Conservation (phyloP, 2,329 filamentous ascomycete species). For the Penicillium decumbens region DNA sequence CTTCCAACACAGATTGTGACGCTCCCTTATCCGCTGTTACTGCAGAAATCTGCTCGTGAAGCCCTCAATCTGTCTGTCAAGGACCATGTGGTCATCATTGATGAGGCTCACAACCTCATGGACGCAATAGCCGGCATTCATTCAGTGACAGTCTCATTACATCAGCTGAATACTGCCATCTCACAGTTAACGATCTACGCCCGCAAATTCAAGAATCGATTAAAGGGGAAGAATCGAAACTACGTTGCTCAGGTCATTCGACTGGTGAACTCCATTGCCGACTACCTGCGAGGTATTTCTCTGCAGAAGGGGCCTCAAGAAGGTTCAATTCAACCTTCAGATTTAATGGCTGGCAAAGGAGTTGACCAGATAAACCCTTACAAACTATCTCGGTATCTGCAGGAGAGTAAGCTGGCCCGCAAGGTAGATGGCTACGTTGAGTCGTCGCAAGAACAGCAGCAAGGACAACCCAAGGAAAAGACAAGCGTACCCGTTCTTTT, state of each 20-base stretch:
- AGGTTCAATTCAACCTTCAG: slow-evolving; percentile 65
- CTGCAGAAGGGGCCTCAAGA: slow-evolving; percentile 48
- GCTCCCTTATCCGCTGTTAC: slow-evolving; percentile 80
- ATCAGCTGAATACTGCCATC: slow-evolving; percentile 67
- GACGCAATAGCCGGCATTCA: slow-evolving; percentile 86
- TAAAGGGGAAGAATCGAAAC: slow-evolving; percentile 86
- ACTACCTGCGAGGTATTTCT: slow-evolving; percentile 58
- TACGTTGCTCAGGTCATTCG: slow-evolving; percentile 85
- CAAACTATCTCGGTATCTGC: slow-evolving; percentile 80
- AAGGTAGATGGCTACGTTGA: slow-evolving; percentile 88
- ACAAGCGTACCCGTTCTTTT: slow-evolving; percentile 53
- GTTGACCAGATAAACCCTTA: slow-evolving; percentile 94
- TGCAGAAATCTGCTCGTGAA: slow-evolving; percentile 82
- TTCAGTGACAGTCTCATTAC: slow-evolving; percentile 68
- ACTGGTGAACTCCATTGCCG: slow-evolving; percentile 71
- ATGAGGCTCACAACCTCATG: slow-evolving; percentile 97
- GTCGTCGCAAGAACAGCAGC: slow-evolving; percentile 53
- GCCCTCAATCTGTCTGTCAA: slow-evolving; percentile 82
- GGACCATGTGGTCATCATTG: slow-evolving; percentile 86
- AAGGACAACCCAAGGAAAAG: slow-evolving; percentile 25
- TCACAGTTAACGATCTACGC: slow-evolving; percentile 77
- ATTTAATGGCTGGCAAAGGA: slow-evolving; percentile 74
- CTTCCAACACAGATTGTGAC: slow-evolving; percentile 63
- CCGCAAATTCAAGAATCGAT: slow-evolving; percentile 76
- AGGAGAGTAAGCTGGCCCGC: slow-evolving; percentile 85